Base-by-base conservation (phyloP, 441 rosid species). In the Brassica hybrid region DNA sequence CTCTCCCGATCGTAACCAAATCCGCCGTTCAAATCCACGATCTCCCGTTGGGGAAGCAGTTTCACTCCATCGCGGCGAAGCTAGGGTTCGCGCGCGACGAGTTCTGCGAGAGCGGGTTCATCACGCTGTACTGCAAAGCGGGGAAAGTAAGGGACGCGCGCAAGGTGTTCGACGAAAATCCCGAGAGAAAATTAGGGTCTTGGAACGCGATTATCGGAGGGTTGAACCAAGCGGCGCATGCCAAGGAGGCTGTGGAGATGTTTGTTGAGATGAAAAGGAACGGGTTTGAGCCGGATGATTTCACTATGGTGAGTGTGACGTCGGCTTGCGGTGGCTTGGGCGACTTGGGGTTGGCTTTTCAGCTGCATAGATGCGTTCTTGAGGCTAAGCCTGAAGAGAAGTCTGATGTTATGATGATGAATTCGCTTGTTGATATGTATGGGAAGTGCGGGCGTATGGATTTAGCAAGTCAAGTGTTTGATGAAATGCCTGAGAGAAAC, bases 381-480 rank as follows among this genome's bases (percentile, higher is more conserved):
- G 87, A 86, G 30, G 92, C 92, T 10, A 87, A 67, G 72, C 72
- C 43, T n/a, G 68, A 36, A 3, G 85, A 60, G 16, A 90, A 88
- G 48, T 76, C 86, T 0, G 91, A 86, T 17, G 71, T 84, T 7
- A 77, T 92, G 85, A 88, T 89, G 94, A 25, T 84, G 80, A 94
- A 92, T 85, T 92, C 97, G 0, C 84, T 91, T 11, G 75, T 89
- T 4, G 94, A 92, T 73, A 84, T 88, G 92, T 90, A 89, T 43
- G 97, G 95, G 5, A 92, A 94, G 83, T 91, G 97, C 17, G 97
- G 97, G 58, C 80, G 87, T 36, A 91, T 94, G 97, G 98, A 92
- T 70, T 79, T 88, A 65, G 97, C 95, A 0, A 71, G 66, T 34
- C 81, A 52, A 52, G 89, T 91, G 36, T 94, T 92, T 62, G 82